These are phyloP conservation scores for Coemansia sp. DNA, from an alignment of 192 early-diverging fungal species.

Conservation along the genomic window DNA sequence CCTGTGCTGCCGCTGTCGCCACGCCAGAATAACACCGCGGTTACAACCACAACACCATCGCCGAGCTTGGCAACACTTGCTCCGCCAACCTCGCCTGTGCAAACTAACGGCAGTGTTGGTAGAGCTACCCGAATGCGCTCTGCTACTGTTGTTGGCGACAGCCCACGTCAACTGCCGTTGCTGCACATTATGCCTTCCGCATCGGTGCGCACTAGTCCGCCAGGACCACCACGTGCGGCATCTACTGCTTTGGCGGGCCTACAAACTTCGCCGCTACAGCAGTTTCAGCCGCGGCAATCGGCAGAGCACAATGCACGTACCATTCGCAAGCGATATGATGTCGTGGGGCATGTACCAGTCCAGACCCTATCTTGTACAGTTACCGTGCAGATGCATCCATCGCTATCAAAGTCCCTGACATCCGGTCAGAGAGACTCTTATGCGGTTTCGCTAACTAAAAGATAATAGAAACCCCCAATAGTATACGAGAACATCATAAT, in stretches of 20 bases:
- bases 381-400: constrained; percentile 46
- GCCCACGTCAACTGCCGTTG: neutral
- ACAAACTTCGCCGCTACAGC: neutral
- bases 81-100: neutral
- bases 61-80: neutral
- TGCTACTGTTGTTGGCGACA: constrained; percentile 10
- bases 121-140: constrained; percentile 11
- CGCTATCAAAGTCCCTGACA: constrained; percentile 9
- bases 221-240: neutral
- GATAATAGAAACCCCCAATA: neutral
- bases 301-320: constrained; percentile 8
- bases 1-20: neutral
- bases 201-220: neutral
- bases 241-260: neutral
- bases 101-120: neutral
- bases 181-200: neutral
- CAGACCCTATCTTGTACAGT: constrained; percentile 51
- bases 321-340: constrained; percentile 38
- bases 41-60: constrained; percentile 6
- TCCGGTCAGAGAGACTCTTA: constrained; percentile 23
- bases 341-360: constrained; percentile 7
- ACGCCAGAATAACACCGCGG: neutral
- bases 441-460: constrained; percentile 26
- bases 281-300: neutral
- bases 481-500: neutral